Base-by-base conservation (phyloP, 2,329 filamentous ascomycete species). In the Aspergillus fructus region DNA sequence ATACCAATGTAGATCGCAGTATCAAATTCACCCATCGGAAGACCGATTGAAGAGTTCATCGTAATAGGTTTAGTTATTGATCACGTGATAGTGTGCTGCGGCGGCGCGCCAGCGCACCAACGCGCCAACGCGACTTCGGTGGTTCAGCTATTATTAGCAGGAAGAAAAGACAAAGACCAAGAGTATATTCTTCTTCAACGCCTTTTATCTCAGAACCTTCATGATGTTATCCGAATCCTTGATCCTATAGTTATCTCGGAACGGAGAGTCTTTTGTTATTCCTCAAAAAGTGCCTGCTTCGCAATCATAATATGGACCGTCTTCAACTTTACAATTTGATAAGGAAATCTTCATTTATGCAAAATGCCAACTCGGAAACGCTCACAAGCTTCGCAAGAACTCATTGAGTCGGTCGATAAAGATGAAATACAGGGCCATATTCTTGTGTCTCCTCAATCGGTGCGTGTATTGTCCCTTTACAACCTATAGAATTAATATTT, bases 361-460 rank as follows among this genome's bases (percentile, higher is more conserved):
- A 55, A 43, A 12, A 81, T 80, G 78, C 69, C 75, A 48, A 73
- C 76, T 21, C 61, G 69, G 49, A 80, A 80, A 64, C 74, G 78
- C n/a, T 49, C 60, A 34, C 73, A 74, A 56, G 61, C 59, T 27
- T 64, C 59, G 33, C 60, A 64, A 37, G 71, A 71, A 15, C 66
- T 70, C 17, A 69, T 68, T 21, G 68, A 71, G 17, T 63, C 57
- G 21, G 71, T 73, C 47, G 64, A 72, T 51, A 59, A 42, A 52
- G 58, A 59, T 55, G 27, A 63, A 64, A 48, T 66, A 70, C 59
- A 64, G 58, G 43, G 62, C 63, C 47, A 66, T 55, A 40, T 70
- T 71, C 30, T 51, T 66, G 59, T 47, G 70, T 68, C 54, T 64
- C 59, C 45, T 59, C 64, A 69, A 49, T 61, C 67, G 46, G 76